These are phyloP conservation scores for Myriosclerotinia duriaeana DNA, from an alignment of 2,329 filamentous ascomycete genomes.

Conservation along the genomic window DNA sequence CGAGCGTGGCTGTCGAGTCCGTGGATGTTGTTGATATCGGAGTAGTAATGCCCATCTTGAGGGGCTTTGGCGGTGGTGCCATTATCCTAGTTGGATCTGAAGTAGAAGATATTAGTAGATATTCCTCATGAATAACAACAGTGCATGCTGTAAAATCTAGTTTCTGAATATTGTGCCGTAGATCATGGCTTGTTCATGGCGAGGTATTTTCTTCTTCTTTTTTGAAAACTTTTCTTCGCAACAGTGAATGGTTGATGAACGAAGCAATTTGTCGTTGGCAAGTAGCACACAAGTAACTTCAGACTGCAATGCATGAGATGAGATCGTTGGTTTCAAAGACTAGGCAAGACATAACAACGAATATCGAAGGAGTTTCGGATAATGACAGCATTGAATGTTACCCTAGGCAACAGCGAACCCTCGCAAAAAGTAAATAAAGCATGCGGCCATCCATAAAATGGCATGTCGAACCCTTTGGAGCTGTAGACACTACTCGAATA, in stretches of 20 bases:
- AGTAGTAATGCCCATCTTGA: neutral
- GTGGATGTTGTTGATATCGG: slow-evolving; percentile 7
- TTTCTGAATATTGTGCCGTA: slow-evolving; percentile 1
- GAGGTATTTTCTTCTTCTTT: neutral
- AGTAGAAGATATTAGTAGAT: slow-evolving; percentile 26
- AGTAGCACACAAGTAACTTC: neutral
- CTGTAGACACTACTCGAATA: neutral
- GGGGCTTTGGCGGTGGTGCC: neutral
- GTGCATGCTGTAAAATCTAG: neutral
- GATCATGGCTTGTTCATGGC: neutral
- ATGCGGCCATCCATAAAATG: neutral
- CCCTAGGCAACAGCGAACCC: slow-evolving; percentile 2
- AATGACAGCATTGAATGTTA: neutral
- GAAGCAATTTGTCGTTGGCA: neutral
- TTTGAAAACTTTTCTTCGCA: neutral
- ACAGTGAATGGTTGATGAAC: neutral
- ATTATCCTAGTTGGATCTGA: slow-evolving; percentile 18
- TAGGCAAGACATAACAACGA: slow-evolving; percentile 5
- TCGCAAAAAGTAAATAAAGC: neutral
- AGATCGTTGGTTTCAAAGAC: neutral
- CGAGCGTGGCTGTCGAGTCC: neutral
- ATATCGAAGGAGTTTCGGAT: neutral
- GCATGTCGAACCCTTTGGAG: neutral
- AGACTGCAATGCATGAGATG: neutral
- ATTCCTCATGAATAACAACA: slow-evolving; percentile 5